Evolutionary conservation across 1,284 basidiomycete genomes (phyloP).

Genomic region (Moesziomyces parantarcticus): DNA sequence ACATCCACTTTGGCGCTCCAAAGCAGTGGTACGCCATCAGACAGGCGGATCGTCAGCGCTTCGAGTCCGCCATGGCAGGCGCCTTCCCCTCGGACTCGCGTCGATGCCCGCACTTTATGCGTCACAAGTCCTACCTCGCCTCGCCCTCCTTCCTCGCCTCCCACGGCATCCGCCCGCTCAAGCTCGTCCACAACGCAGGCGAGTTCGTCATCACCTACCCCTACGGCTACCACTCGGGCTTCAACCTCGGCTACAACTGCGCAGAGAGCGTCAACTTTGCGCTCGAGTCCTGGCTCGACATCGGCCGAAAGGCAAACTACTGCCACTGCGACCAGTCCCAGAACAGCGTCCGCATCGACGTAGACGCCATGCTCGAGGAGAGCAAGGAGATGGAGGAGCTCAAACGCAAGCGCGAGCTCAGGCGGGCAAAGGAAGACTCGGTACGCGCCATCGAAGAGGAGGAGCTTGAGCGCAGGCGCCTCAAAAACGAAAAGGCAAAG

Average conservation of each 20-base stretch:
- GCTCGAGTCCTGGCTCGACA: constrained; percentile 90
- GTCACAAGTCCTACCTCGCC: constrained; percentile 95
- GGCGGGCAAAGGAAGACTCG: constrained; percentile 69
- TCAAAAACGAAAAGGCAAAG: constrained; percentile 40
- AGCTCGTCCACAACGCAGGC: constrained; percentile 81
- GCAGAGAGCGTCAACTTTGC: constrained; percentile 99
- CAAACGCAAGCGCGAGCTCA: constrained; percentile 70
- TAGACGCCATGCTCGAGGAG: constrained; percentile 61
- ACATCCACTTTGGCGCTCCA: constrained; percentile 97
- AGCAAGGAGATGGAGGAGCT: constrained; percentile 58
- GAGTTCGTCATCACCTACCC: constrained; percentile 98
- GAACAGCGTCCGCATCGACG: constrained; percentile 65
- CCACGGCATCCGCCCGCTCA: constrained; percentile 74
- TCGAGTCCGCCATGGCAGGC: constrained; percentile 65
- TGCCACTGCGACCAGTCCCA: constrained; percentile 62
- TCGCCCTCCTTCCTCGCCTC: constrained; percentile 85
- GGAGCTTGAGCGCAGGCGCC: constrained; percentile 37
- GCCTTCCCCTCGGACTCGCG: constrained; percentile 69
- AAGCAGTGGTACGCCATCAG: constrained; percentile 97
- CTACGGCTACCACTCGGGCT: constrained; percentile 90
- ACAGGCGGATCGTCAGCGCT: constrained; percentile 76
- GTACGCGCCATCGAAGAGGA: constrained; percentile 33
- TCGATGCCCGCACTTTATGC: constrained; percentile 89
- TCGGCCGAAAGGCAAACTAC: constrained; percentile 72
- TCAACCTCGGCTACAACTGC: constrained; percentile 96